Evolutionary conservation across 176 grass and related monocot species (phyloP).

Genomic region (Metroxylon sagu): DNA sequence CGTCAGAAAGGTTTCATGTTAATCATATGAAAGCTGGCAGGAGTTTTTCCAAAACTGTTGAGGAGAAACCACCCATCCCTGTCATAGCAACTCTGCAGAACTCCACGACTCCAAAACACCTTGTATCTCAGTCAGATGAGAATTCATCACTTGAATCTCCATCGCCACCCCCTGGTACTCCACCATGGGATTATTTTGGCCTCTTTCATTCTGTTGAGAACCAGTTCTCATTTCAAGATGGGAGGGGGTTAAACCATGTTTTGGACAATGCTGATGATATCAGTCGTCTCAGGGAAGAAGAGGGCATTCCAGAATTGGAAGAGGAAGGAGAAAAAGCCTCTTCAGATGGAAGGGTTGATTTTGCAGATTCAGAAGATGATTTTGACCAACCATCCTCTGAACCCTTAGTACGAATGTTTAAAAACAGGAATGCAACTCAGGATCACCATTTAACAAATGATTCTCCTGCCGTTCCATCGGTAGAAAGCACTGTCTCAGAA

Average conservation of each 20-base stretch:
- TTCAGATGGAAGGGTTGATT: slow-evolving; percentile 50
- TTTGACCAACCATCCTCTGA: slow-evolving; percentile 78
- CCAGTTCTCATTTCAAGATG: slow-evolving; percentile 56
- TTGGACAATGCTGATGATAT: slow-evolving; percentile 79
- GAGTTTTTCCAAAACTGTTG: slow-evolving; percentile 42
- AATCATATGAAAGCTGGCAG: slow-evolving; percentile 84
- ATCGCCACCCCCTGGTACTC: slow-evolving; percentile 28
- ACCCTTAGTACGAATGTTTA: slow-evolving; percentile 63
- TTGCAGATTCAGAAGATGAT: slow-evolving; percentile 72
- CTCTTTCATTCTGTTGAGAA: slow-evolving; percentile 70
- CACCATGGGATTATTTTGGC: slow-evolving; percentile 93
- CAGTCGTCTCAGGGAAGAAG: slow-evolving; percentile 62
- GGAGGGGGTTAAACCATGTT: slow-evolving; percentile 40
- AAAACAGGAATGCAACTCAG: slow-evolving; percentile 52
- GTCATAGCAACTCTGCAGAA: slow-evolving; percentile 59
- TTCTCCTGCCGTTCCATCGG: slow-evolving; percentile 26
- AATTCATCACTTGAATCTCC: slow-evolving; percentile 59
- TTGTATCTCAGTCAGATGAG: slow-evolving; percentile 45
- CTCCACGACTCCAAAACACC: slow-evolving; percentile 28
- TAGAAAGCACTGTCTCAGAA: slow-evolving; percentile 24
- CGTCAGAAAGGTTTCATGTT: slow-evolving; percentile 50
- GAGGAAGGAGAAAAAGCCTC: slow-evolving; percentile 52
- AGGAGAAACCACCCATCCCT: slow-evolving; percentile 56
- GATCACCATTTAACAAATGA: slow-evolving; percentile 30
- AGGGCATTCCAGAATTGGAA: slow-evolving; percentile 94